A percentile compares a stretch with the other conserved stretches of the same genome.
Conservation (phyloP, 305 asterid genomes). For the Withania somnifera region DNA sequence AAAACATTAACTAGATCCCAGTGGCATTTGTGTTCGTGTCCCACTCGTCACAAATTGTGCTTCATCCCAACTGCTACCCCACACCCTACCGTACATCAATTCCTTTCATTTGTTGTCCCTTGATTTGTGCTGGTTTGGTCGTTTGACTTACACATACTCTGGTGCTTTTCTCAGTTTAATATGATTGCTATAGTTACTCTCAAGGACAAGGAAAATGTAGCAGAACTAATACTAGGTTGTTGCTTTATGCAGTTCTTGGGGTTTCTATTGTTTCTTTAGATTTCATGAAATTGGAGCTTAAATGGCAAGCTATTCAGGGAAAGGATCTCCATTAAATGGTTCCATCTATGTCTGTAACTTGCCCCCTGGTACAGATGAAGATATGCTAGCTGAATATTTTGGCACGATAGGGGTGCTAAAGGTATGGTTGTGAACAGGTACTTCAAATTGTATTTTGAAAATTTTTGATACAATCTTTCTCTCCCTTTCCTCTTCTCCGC, state of each 20-base stretch:
- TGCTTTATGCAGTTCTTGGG: neutral
- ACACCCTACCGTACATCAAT: neutral
- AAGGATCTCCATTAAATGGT: slow-evolving; percentile 57
- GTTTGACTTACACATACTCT: neutral
- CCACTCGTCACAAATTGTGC: neutral
- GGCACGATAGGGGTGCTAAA: slow-evolving; percentile 92
- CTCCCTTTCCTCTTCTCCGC: neutral
- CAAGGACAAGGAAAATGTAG: neutral
- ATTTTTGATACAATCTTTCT: neutral
- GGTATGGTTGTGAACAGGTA: slow-evolving; percentile 38
- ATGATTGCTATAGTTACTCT: neutral
- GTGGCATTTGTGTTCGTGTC: neutral
- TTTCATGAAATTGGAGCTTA: slow-evolving; percentile 48
- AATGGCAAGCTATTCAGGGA: slow-evolving; percentile 63
- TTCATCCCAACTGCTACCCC: neutral
- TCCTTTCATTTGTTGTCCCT: neutral
- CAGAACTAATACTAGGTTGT: neutral
- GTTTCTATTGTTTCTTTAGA: neutral
- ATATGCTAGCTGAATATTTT: slow-evolving; percentile 86
- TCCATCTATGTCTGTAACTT: slow-evolving; percentile 79
- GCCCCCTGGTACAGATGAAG: slow-evolving; percentile 81
- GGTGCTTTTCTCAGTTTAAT: neutral
- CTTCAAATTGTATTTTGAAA: slow-evolving; percentile 2
- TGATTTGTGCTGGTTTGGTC: neutral
- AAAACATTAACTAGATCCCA: neutral